Evolutionary conservation across 768 basidiomycete species (phyloP), one percentile per base, ranked within the genome.

Genomic region (Agaricus subrufescens): DNA sequence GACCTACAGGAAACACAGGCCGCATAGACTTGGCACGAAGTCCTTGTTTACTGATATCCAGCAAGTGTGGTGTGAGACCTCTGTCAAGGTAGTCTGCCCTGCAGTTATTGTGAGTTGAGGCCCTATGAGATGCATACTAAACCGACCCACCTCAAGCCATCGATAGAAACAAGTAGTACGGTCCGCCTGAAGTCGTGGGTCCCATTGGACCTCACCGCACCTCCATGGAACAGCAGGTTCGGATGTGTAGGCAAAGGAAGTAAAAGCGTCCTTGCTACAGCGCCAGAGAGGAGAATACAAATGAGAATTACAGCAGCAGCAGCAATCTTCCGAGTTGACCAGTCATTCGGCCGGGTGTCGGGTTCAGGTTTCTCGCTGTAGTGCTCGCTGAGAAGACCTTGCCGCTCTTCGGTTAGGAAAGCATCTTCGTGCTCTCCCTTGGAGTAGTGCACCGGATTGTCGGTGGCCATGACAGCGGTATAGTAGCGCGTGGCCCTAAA

Each of bases 51-150:
- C 89, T 89, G 57, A 94, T 86, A 56, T 83, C 82, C 44, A 93
- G 73, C 11, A 95, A 70, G 67, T 95, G 86, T 1, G 93, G 92
- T 0, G 93, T 94, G 42, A 94, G 67, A 0, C 89, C 90, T 48
- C 90, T 79, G 66, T 94, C 90, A 26, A 96, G 77, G 65, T 95
- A 95, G 66, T 91, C 90, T 37, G 93, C 90, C 52, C 91, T 91
- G 29, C 53, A 47, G 23, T 43, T 19, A 43, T 34, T 34, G 9
- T 39, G 2, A 34, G 37, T 19, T 8, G 34, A 19, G n/a, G 19
- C 4, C 30, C 9, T 10, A 8, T 6, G 5, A 25, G 5, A 43
- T 23, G 26, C 26, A 50, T 7, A n/a, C 25, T 25, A 43, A 45
- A 11, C 48, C 5, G 61, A 69, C 73, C 38, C 62, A 85, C 89